phyloP scores from a whole-genome alignment of 306 rosid species.

The Canavalia ensiformis region DNA sequence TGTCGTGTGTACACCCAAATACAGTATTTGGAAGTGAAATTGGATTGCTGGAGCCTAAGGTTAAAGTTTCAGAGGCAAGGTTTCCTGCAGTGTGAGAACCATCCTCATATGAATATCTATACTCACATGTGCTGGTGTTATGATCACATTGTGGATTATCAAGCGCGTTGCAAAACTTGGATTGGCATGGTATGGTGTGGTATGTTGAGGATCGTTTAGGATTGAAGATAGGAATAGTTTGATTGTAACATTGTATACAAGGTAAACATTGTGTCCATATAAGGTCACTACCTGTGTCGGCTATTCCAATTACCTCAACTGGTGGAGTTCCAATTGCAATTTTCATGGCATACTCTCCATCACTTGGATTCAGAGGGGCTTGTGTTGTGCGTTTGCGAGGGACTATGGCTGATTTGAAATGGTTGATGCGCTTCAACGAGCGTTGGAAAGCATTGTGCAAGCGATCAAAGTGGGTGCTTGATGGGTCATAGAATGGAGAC shows the following conservation, averaged over 20 bases:
- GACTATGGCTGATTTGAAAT: neutral
- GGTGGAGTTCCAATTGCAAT: slow-evolving; percentile 68
- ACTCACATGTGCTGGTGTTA: slow-evolving; percentile 33
- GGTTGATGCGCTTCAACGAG: slow-evolving; percentile 51
- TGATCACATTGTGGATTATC: neutral
- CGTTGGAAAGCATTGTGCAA: slow-evolving; percentile 57
- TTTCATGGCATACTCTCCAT: slow-evolving; percentile 66
- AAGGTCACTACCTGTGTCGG: slow-evolving; percentile 75
- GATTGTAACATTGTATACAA: slow-evolving; percentile 62
- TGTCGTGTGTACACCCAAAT: slow-evolving; percentile 64
- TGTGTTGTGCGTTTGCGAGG: neutral
- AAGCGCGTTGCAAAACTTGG: slow-evolving; percentile 36
- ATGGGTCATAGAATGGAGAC: slow-evolving; percentile 59
- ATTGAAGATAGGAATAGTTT: slow-evolving; percentile 56
- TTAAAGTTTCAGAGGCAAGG: slow-evolving; percentile 59
- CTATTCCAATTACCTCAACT: slow-evolving; percentile 52
- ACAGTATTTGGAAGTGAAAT: slow-evolving; percentile 26
- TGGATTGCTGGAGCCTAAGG: slow-evolving; percentile 1
- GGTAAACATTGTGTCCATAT: slow-evolving; percentile 76
- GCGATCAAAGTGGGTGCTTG: slow-evolving; percentile 45
- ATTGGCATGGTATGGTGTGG: slow-evolving; percentile 41
- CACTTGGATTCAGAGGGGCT: slow-evolving; percentile 36
- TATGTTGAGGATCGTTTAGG: slow-evolving; percentile 60
- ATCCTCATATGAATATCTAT: slow-evolving; percentile 57
- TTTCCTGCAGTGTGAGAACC: slow-evolving; percentile 54